Evolutionary conservation across 2,329 filamentous ascomycete species (phyloP).

Genomic region (Penicillium sp.): DNA sequence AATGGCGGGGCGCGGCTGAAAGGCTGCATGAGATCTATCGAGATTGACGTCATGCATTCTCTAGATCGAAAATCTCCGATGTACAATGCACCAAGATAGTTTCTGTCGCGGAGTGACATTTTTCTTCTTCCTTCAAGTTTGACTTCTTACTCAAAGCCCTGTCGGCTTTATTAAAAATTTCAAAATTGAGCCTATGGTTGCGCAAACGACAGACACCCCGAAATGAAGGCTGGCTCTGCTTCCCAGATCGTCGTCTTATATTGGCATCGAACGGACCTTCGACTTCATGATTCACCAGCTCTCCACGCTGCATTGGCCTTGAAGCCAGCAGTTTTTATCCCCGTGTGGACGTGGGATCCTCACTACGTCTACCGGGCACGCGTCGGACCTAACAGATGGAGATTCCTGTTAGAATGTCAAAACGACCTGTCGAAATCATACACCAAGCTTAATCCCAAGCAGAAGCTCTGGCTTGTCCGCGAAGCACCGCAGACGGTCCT

Average conservation of each 20-base stretch:
- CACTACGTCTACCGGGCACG: conserved; percentile 75
- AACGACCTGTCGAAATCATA: conserved; percentile 68
- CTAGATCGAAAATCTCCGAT: neutral
- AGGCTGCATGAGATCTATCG: neutral
- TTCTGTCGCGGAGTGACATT: neutral
- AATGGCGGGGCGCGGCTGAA: neutral
- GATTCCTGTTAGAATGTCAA: conserved; percentile 75
- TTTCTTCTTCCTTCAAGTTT: neutral
- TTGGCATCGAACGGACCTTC: conserved; percentile 78
- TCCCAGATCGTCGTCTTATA: conserved; percentile 60
- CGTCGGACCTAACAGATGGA: conserved; percentile 72
- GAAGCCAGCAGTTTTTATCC: conserved; percentile 68
- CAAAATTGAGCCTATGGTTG: neutral
- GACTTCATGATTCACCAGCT: conserved; percentile 75
- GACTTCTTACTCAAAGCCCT: neutral
- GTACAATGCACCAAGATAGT: neutral
- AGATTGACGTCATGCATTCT: conserved; percentile 17
- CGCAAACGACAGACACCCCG: neutral
- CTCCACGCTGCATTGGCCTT: conserved; percentile 71
- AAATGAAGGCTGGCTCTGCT: conserved; percentile 11
- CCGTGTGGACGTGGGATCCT: conserved; percentile 79
- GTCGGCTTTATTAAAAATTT: neutral
- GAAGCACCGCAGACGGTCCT: conserved; percentile 72
- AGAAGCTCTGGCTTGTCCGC: conserved; percentile 70
- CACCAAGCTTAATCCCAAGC: conserved; percentile 68